Percentiles rank a stretch among this genome's conserved stretches.
Evolutionary conservation across 2,329 filamentous ascomycete species (phyloP).

Genomic region (Hypoxylon sp.): DNA sequence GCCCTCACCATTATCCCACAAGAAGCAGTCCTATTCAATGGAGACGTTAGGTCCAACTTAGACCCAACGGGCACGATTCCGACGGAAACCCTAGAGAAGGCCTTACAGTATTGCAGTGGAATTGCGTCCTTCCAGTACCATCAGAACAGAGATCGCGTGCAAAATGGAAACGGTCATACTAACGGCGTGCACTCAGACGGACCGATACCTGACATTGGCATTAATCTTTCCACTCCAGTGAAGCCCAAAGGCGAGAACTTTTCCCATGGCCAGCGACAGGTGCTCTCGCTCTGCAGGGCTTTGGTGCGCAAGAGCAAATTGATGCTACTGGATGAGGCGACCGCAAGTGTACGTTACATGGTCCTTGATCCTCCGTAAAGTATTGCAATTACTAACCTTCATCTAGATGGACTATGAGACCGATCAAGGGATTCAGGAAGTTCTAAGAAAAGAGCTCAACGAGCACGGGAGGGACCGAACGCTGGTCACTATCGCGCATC

Average conservation of each 20-base stretch:
- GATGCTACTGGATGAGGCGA: slow-evolving; percentile 67
- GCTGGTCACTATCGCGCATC: slow-evolving; percentile 66
- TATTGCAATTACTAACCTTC: slow-evolving; percentile 3
- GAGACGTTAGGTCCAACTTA: slow-evolving; percentile 63
- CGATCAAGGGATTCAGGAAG: slow-evolving; percentile 63
- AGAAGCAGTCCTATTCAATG: slow-evolving; percentile 65
- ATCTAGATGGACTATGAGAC: slow-evolving; percentile 63
- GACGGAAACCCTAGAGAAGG: slow-evolving; percentile 63
- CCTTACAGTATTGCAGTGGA: slow-evolving; percentile 69
- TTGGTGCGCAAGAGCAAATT: slow-evolving; percentile 63
- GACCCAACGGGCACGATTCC: slow-evolving; percentile 69
- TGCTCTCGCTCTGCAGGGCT: slow-evolving; percentile 65
- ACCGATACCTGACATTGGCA: slow-evolving; percentile 41
- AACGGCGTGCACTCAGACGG: slow-evolving; percentile 28
- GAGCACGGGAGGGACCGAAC: slow-evolving; percentile 56
- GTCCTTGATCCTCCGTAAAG: background rate
- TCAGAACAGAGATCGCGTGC: slow-evolving; percentile 27
- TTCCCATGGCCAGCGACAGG: slow-evolving; percentile 66
- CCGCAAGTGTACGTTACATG: slow-evolving; percentile 52
- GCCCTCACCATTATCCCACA: slow-evolving; percentile 67
- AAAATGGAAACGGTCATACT: slow-evolving; percentile 37
- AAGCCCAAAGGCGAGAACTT: slow-evolving; percentile 64
- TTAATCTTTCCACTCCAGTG: slow-evolving; percentile 57
- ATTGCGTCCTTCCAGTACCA: slow-evolving; percentile 55
- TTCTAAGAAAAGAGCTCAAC: slow-evolving; percentile 59